A percentile compares a stretch with the other conserved stretches of the same genome.
phyloP scores from a whole-genome alignment of 768 basidiomycete genomes.

The Russula dissimulans region DNA sequence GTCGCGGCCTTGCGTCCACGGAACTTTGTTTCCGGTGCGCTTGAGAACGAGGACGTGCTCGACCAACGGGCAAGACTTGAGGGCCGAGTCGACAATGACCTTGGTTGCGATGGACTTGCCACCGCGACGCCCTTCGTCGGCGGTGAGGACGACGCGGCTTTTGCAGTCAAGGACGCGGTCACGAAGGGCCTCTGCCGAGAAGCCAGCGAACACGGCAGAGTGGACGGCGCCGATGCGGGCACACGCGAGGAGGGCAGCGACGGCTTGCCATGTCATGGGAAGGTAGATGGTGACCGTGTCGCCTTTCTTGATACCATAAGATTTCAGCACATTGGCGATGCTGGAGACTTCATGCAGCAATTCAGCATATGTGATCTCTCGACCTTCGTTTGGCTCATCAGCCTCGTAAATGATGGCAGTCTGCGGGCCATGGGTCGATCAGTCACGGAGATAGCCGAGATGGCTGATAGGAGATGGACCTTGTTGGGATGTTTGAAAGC shows the following conservation, averaged over 20 bases:
- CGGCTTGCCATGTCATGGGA: conserved; percentile 93
- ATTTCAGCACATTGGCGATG: conserved; percentile 86
- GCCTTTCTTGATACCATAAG: conserved; percentile 87
- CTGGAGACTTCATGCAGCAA: conserved; percentile 84
- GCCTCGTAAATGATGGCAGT: conserved; percentile 98
- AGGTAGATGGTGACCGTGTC: conserved; percentile 91
- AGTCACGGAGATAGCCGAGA: not conserved
- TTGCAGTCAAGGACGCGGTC: conserved; percentile 88
- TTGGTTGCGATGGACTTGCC: conserved; percentile 95
- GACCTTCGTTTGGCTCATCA: conserved; percentile 80
- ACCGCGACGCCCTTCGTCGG: conserved; percentile 89
- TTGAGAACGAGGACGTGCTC: conserved; percentile 86
- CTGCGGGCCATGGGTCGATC: conserved; percentile 28
- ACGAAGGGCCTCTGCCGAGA: conserved; percentile 88
- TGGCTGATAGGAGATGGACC: conserved; percentile 28
- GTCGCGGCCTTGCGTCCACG: conserved; percentile 79
- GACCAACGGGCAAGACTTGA: conserved; percentile 75
- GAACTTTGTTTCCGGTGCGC: conserved; percentile 76
- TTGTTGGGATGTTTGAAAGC: conserved; percentile 83
- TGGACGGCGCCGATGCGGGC: conserved; percentile 95
- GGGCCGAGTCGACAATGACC: conserved; percentile 84
- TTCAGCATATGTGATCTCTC: conserved; percentile 69
- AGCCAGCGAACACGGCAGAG: conserved; percentile 96
- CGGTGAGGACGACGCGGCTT: conserved; percentile 87
- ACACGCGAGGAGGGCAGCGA: conserved; percentile 94